These are phyloP conservation scores for Phellopilus nigrolimitatus DNA, from an alignment of 1,284 basidiomycete species.

Conservation along the genomic window DNA sequence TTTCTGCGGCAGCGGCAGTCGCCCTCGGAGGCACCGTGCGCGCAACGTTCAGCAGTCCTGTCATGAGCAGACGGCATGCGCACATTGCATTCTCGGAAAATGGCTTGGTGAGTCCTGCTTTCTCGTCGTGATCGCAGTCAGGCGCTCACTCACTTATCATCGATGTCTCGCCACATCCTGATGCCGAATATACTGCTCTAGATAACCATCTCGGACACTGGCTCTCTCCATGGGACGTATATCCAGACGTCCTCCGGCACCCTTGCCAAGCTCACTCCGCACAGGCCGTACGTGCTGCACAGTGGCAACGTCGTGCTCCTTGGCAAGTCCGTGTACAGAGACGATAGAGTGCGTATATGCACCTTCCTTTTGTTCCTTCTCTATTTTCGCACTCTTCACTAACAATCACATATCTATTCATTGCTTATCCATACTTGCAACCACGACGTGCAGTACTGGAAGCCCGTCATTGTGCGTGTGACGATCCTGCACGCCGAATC, in stretches of 20 bases:
- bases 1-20: not conserved
- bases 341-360: conserved; percentile 10
- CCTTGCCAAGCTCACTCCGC: conserved; percentile 8
- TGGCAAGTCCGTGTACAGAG: conserved; percentile 12
- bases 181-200: not conserved
- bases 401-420: not conserved
- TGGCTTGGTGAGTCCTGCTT: conserved; percentile 10
- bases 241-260: not conserved
- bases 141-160: not conserved
- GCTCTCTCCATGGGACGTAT: conserved; percentile 17
- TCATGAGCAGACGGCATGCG: conserved; percentile 20
- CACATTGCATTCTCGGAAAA: conserved; percentile 13
- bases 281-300: conserved; percentile 3
- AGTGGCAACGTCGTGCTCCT: conserved; percentile 13
- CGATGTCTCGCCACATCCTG: conserved; percentile 1
- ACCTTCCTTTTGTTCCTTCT: not conserved
- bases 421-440: too few relatives aligned
- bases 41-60: conserved; percentile 18
- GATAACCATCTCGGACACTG: conserved; percentile 15
- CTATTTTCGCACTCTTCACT: not conserved
- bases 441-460: conserved; percentile 17
- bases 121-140: not conserved
- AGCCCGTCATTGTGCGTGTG: conserved; percentile 12
- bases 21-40: conserved; percentile 3
- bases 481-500: not conserved